These are phyloP conservation scores for Termitomyces sp. DNA, from an alignment of 768 basidiomycete species.

Conservation along the genomic window DNA sequence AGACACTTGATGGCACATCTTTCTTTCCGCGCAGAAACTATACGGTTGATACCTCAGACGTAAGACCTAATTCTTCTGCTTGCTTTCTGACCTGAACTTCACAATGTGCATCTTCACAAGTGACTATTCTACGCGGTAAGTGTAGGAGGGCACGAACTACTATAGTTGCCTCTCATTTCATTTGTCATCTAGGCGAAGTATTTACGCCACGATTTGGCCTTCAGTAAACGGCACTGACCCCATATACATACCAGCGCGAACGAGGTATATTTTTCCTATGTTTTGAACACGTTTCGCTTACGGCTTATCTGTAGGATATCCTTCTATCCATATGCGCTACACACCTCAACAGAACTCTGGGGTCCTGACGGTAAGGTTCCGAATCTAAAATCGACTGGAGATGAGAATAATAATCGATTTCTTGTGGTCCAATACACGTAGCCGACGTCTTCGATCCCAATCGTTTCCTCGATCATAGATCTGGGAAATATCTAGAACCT, in stretches of 20 bases:
- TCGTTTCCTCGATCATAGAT: not conserved
- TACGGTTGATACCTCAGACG: not conserved
- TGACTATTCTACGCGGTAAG: not conserved
- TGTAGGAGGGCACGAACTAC: not conserved
- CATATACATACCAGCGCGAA: not conserved
- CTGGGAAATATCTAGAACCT: not conserved
- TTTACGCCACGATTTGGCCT: not conserved
- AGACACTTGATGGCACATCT: not conserved
- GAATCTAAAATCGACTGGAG: not conserved
- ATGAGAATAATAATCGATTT: not conserved
- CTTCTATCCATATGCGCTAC: not conserved
- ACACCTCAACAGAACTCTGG: not conserved
- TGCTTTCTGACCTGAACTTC: not conserved
- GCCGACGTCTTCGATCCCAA: not conserved
- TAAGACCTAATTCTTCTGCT: not conserved
- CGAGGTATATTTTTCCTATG: no score
- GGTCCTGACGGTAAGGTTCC: not conserved
- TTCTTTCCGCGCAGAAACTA: not conserved
- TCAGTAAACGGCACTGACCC: not conserved
- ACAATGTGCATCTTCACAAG: not conserved
- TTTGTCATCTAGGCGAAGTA: not conserved
- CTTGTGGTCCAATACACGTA: not conserved
- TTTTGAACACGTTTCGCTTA: not conserved
- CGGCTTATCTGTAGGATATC: not conserved
- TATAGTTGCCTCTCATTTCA: not conserved